A percentile compares a stretch with the other conserved stretches of the same genome.
These are phyloP conservation scores for Stephanocyclus meneghinianus DNA, from an alignment of 352 stramenopile species.

Conservation along the genomic window DNA sequence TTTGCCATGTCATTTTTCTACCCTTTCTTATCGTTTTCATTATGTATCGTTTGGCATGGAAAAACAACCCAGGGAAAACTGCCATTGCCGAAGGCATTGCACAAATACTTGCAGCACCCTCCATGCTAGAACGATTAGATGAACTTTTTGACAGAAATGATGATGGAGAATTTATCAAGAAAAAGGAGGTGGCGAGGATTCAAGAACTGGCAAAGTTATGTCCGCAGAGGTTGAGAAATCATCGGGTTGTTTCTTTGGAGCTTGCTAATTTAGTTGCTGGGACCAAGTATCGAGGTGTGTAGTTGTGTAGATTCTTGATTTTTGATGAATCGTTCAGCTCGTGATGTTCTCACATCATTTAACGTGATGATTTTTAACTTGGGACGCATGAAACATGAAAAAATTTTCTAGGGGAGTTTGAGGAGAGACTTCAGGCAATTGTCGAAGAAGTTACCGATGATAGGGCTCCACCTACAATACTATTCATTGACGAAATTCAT, in stretches of 20 bases:
- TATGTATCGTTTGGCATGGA: no score
- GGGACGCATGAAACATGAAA: not conserved
- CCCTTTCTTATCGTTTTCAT: slow-evolving; percentile 46
- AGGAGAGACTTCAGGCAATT: slow-evolving; percentile 91
- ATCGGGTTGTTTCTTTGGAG: slow-evolving; percentile 90
- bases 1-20: not conserved
- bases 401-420: slow-evolving; percentile 88
- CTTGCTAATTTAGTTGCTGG: slow-evolving; percentile 89
- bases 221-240: slow-evolving; percentile 84
- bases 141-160: slow-evolving; percentile 56
- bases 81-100: slow-evolving; percentile 89
- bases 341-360: not conserved
- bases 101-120: slow-evolving; percentile 87
- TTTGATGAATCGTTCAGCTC: not conserved
- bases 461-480: slow-evolving; percentile 80
- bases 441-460: slow-evolving; percentile 90
- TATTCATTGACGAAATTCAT: slow-evolving; percentile 95
- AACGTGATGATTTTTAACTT: not conserved
- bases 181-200: slow-evolving; percentile 41
- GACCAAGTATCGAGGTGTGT: slow-evolving; percentile 85
- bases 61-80: slow-evolving; percentile 85
- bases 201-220: slow-evolving; percentile 43
- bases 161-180: slow-evolving; percentile 49
- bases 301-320: not conserved
- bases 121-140: slow-evolving; percentile 84